phyloP scores from a whole-genome alignment of 805 yeast species.

The Zygotorulaspora florentina region DNA sequence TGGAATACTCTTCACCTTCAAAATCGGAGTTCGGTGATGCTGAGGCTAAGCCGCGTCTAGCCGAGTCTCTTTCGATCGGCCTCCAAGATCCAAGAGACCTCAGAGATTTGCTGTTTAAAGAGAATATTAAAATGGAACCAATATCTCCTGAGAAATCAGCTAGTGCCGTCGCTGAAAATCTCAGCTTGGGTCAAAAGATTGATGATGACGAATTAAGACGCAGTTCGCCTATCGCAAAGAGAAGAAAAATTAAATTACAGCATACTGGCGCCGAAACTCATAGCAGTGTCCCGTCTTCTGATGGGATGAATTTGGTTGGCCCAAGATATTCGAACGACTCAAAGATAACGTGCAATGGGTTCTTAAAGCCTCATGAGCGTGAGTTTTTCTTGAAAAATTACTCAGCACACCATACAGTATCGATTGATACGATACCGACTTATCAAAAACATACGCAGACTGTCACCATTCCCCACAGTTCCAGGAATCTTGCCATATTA shows the following conservation, averaged over 20 bases:
- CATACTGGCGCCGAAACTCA: neutral
- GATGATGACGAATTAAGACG: slow-evolving; percentile 10
- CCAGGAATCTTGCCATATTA: slow-evolving; percentile 11
- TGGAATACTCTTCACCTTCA: slow-evolving; percentile 11
- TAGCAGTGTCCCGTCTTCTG: neutral
- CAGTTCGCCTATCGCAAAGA: slow-evolving; percentile 4
- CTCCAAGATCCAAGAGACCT: neutral
- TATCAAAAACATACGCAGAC: slow-evolving; percentile 11
- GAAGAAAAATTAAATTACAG: neutral
- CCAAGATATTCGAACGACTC: neutral
- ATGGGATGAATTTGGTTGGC: neutral
- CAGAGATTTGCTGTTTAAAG: neutral
- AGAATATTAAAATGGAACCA: too few relatives aligned
- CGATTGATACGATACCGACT: slow-evolving; percentile 26
- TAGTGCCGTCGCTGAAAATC: slow-evolving; percentile 4
- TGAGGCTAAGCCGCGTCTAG: neutral
- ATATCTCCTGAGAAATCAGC: slow-evolving; percentile 4
- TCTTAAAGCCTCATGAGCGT: slow-evolving; percentile 20
- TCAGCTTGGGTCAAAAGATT: slow-evolving; percentile 12
- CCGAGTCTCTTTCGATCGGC: too few relatives aligned
- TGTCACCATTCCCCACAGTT: slow-evolving; percentile 20
- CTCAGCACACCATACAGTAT: slow-evolving; percentile 18
- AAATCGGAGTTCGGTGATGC: slow-evolving; percentile 9
- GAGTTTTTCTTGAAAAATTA: slow-evolving; percentile 24
- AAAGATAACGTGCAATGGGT: slow-evolving; percentile 9